These are phyloP conservation scores for Solanum lycopersicoides DNA, from an alignment of 257 asterid species.

Conservation along the genomic window DNA sequence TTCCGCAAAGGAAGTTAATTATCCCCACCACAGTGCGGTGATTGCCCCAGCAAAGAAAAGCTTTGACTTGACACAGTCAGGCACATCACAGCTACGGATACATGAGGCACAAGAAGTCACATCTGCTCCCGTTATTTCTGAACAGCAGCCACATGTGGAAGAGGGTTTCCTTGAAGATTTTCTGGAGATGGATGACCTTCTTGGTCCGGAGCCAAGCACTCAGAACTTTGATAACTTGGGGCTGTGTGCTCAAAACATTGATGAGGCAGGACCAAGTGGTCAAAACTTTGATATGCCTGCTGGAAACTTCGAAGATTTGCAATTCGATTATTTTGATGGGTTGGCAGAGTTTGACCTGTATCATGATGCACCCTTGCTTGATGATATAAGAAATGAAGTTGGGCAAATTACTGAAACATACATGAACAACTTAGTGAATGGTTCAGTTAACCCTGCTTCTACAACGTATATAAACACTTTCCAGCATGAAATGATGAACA, in stretches of 20 bases:
- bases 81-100: constrained; percentile 28
- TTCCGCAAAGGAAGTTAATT: constrained; percentile 17
- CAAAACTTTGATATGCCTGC: constrained; percentile 9
- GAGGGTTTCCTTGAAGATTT: constrained; percentile 60
- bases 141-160: constrained; percentile 9
- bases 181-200: constrained; percentile 75
- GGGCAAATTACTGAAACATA: constrained; percentile 21
- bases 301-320: constrained; percentile 17
- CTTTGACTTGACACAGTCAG: constrained; percentile 36
- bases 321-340: constrained; percentile 36
- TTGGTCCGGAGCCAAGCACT: constrained; percentile 25
- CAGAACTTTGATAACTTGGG: constrained; percentile 2
- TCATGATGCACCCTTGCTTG: constrained; percentile 33
- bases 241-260: neutral
- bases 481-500: constrained; percentile 10
- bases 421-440: constrained; percentile 14
- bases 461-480: neutral
- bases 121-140: constrained; percentile 18
- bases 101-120: constrained; percentile 52
- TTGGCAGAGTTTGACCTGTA: constrained; percentile 48
- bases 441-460: constrained; percentile 1
- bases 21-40: constrained; percentile 3
- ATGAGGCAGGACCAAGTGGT: neutral
- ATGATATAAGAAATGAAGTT: constrained; percentile 26
- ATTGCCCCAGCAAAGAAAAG: constrained; percentile 17